These are phyloP conservation scores for Exserohilum rostratum DNA, from an alignment of 2,329 filamentous ascomycete species.

Conservation along the genomic window DNA sequence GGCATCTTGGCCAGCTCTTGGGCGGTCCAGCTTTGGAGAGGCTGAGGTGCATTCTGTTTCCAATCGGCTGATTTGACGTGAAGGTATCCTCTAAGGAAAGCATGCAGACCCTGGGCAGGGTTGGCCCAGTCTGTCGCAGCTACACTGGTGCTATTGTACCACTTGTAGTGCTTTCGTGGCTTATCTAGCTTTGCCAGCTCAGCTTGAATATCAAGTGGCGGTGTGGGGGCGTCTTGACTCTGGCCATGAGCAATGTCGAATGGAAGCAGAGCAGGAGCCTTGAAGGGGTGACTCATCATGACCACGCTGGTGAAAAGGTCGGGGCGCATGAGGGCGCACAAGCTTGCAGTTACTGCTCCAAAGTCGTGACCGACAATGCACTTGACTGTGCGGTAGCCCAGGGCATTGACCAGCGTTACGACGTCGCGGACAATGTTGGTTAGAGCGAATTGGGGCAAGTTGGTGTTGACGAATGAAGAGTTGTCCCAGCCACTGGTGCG, in stretches of 20 bases:
- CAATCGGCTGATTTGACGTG: conserved; percentile 71
- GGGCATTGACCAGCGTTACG: conserved; percentile 64
- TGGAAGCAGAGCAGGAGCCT: conserved; percentile 57
- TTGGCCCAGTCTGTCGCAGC: conserved; percentile 58
- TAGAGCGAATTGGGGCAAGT: conserved; percentile 63
- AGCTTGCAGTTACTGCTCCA: conserved; percentile 65
- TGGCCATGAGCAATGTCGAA: conserved; percentile 53
- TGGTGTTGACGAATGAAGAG: conserved; percentile 57
- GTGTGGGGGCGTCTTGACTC: conserved; percentile 17
- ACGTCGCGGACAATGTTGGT: conserved; percentile 67
- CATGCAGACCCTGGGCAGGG: conserved; percentile 60
- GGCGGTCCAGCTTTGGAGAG: conserved; percentile 63
- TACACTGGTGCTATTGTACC: conserved; percentile 62
- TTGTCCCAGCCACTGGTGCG: conserved; percentile 67
- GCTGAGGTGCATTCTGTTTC: conserved; percentile 60
- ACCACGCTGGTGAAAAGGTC: conserved; percentile 68
- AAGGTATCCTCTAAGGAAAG: conserved; percentile 70
- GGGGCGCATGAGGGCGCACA: conserved; percentile 66
- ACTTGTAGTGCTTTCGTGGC: conserved; percentile 73
- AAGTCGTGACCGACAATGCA: conserved; percentile 72
- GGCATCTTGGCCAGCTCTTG: conserved; percentile 65
- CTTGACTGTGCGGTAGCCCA: conserved; percentile 64
- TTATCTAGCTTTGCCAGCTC: conserved; percentile 61
- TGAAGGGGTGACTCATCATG: conserved; percentile 70
- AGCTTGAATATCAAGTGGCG: conserved; percentile 58